Conservation (phyloP, 1,284 basidiomycete species). For the Inonotus hispidus region DNA sequence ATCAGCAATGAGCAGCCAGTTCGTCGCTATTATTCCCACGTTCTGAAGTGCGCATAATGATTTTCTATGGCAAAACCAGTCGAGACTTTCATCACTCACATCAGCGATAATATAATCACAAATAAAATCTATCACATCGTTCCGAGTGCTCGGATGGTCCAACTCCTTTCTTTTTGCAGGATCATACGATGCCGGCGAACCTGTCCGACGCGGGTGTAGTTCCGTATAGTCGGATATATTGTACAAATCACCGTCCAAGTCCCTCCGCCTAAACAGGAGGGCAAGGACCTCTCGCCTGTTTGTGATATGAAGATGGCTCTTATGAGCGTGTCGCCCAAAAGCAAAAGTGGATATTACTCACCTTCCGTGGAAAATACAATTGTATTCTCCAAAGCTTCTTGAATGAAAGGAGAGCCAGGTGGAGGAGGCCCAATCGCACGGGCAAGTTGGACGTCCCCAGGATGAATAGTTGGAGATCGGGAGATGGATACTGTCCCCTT, state of each 20-base stretch:
- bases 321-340: not conserved
- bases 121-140: constrained; percentile 77
- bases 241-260: constrained; percentile 56
- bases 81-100: constrained; percentile 49
- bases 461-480: constrained; percentile 31
- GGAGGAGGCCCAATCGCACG: constrained; percentile 28
- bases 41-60: constrained; percentile 30
- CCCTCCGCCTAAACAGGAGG: constrained; percentile 62
- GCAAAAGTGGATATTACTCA: not conserved
- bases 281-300: constrained; percentile 50
- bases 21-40: constrained; percentile 53
- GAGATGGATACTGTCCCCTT: constrained; percentile 53
- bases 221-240: constrained; percentile 38
- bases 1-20: constrained; percentile 73
- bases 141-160: constrained; percentile 50
- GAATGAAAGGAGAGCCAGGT: constrained; percentile 19
- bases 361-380: constrained; percentile 44
- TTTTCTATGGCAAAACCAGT: constrained; percentile 23
- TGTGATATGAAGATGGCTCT: not conserved
- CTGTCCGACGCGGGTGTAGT: constrained; percentile 21
- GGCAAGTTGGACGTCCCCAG: constrained; percentile 31
- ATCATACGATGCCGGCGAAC: constrained; percentile 48
- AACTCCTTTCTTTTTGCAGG: constrained; percentile 26
- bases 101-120: constrained; percentile 82
- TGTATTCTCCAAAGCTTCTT: constrained; percentile 26